Percentiles rank a stretch among this genome's conserved stretches.
phyloP scores from a whole-genome alignment of 2,329 filamentous ascomycete genomes.

The Diatrype stigma region DNA sequence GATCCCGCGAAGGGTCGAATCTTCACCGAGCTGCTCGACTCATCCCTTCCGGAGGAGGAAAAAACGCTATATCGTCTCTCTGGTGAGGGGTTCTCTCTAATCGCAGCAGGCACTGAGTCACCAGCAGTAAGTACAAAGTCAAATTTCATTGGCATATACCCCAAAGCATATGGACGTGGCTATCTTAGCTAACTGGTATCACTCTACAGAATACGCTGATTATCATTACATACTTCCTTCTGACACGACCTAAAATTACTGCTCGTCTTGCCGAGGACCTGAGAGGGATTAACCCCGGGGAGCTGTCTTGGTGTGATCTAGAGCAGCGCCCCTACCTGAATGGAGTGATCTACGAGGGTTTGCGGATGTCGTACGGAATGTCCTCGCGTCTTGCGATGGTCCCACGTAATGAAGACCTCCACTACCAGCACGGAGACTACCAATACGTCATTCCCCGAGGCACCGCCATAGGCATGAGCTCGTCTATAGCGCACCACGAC shows the following conservation, averaged over 20 bases:
- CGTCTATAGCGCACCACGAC: constrained; percentile 35
- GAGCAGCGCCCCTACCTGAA: constrained; percentile 34
- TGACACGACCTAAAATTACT: too few relatives aligned
- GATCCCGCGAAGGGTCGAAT: background rate
- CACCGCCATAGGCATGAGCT: constrained; percentile 35
- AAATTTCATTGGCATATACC: too few relatives aligned
- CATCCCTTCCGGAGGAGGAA: background rate
- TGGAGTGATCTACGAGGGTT: constrained; percentile 33
- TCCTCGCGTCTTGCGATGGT: constrained; percentile 23
- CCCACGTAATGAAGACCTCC: constrained; percentile 25
- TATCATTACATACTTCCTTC: too few relatives aligned
- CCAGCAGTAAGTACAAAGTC: background rate
- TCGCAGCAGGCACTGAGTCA: background rate
- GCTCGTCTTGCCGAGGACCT: too few relatives aligned
- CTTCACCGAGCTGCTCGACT: background rate
- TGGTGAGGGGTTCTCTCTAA: background rate
- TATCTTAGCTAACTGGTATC: too few relatives aligned
- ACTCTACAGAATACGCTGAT: too few relatives aligned
- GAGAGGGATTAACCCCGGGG: constrained; percentile 28
- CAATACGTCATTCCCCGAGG: constrained; percentile 32
- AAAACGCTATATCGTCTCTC: background rate
- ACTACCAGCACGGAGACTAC: constrained; percentile 25
- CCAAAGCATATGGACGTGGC: too few relatives aligned
- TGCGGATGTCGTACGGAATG: constrained; percentile 31
- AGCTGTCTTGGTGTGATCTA: constrained; percentile 24